phyloP scores from a whole-genome alignment of 768 basidiomycete genomes.

The Amanita inopinata region DNA sequence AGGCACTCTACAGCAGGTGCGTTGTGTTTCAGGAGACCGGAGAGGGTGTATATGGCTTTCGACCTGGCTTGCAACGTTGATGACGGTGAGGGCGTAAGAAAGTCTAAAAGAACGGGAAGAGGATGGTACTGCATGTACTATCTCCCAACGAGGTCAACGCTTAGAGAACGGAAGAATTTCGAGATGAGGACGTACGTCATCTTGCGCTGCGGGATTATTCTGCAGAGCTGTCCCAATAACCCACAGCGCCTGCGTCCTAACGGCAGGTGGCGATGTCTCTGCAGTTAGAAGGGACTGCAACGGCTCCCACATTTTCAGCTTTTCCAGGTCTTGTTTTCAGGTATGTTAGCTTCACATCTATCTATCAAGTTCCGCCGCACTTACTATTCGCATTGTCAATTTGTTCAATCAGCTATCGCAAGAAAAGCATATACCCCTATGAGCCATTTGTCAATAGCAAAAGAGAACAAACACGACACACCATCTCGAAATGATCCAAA shows the following conservation, averaged over 20 bases:
- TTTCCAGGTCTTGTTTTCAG: slow-evolving; percentile 73
- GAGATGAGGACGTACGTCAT: slow-evolving; percentile 40
- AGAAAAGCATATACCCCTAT: no score
- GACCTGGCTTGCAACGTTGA: slow-evolving; percentile 49
- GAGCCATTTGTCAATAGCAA: background rate
- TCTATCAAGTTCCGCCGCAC: slow-evolving; percentile 4
- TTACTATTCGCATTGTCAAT: slow-evolving; percentile 88
- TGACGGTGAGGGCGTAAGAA: slow-evolving; percentile 41
- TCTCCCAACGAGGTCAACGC: background rate
- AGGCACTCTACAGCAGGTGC: slow-evolving; percentile 52
- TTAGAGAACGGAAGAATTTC: background rate
- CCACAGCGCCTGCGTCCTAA: slow-evolving; percentile 71
- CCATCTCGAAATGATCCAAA: slow-evolving; percentile 85
- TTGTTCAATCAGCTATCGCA: slow-evolving; percentile 65
- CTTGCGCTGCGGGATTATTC: slow-evolving; percentile 82
- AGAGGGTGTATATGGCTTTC: slow-evolving; percentile 79
- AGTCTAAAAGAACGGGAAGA: slow-evolving; percentile 50
- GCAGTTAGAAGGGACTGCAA: slow-evolving; percentile 54
- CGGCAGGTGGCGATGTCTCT: slow-evolving; percentile 41
- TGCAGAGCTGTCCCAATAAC: slow-evolving; percentile 83
- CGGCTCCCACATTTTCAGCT: slow-evolving; percentile 71
- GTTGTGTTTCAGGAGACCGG: slow-evolving; percentile 72
- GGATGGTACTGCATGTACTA: slow-evolving; percentile 63
- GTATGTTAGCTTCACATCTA: slow-evolving; percentile 34
- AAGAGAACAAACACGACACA: slow-evolving; percentile 20